Base-by-base conservation (phyloP, 352 stramenopile species). In the Globisporangium viniferum region DNA sequence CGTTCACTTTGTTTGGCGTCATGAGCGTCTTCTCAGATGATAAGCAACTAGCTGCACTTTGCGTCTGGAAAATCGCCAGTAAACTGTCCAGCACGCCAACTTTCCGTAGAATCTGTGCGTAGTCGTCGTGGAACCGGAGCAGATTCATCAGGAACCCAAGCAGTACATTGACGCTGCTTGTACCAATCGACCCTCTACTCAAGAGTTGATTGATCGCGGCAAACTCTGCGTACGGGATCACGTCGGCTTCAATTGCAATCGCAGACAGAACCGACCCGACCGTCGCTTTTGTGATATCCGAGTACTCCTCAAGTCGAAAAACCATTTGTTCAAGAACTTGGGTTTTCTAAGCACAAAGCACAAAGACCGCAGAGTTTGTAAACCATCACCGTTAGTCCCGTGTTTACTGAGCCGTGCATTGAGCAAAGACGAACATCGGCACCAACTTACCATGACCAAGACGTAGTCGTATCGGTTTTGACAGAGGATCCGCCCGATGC, bases 151-250 rank as follows among this genome's bases (percentile, higher is more conserved):
- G 35, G 54, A 82, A 79, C 5, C 63, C 64, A 12, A 90, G 66
- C 2, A 90, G 33, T 7, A 82, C 77, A 22, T 75, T 64, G 4
- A 82, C 61, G 15, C 74, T 77, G 59, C 56, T 66, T 3, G 24
- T 59, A 33, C 35, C 53, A 44, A 81, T 69, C 64, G 27, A 59
- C 15, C 53, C 53, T 59, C 81, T 77, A 35, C 31, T 58, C 57
- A 88, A 63, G 31, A 81, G 73, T 14, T 67, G 54, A 33, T 68
- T 70, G 14, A 88, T 77, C 36, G 76, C 70, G 12, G 44, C 56
- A 14, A 90, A 69, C 55, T 90, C 81, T 15, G 56, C 68, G 59
- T 79, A 86, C n/a, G 80, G 81, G 62, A 88, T 76, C n/a, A 90
- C 71, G 4, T 63, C 75, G 0, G 80, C 71, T 82, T 90, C 81